Evolutionary conservation across 257 asterid genomes (phyloP), one percentile per base, ranked within the genome.

Genomic region (Gardenia jasminoides): DNA sequence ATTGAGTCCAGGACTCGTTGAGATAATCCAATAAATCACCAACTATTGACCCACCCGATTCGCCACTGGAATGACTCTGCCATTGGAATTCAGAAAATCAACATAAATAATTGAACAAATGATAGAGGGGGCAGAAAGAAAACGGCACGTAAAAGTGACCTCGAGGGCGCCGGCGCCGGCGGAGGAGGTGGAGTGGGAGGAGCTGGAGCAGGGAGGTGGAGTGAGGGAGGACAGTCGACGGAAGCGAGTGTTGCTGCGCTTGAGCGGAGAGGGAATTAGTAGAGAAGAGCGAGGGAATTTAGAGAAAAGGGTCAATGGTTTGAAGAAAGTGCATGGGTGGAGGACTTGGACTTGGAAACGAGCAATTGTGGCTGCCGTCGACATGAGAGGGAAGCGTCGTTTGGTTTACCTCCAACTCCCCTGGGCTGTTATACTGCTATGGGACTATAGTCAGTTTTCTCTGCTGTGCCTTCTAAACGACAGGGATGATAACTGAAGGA

Each of bases 1-100:
- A 96, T 73, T 92, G 99, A 56, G 98, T 96, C 98, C 99, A 96
- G 3, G 97, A 96, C 85, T 96, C 97, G 64, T 96, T 96, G 67
- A 96, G 98, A 88, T 90, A 96, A 75, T 96, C 98, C 83, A 93
- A 84, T 79, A 96, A 90, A 82, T 92, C 97, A 19, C 91, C 87
- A 66, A 96, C 97, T 71, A 96, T 86, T 24, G 98, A 92, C 67
- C 85, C 82, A 78, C 86, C 78, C 70, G 90, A 80, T 75, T 90
- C 91, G 56, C 83, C 56, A 75, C 75, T 75, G 41, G 89, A 76
- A 79, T 77, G 44, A 65, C 75, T 85, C 98, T 94, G 92, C 83
- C 26, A 58, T 22, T 24, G 26, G 1, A 22, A 84, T 62, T 79
- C 61, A 67, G 81, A 10, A 80, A 26, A 46, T 67, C 19, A 11